Percentiles rank a stretch among this genome's conserved stretches.
Evolutionary conservation across 2,329 filamentous ascomycete species (phyloP).

Genomic region (Coniochaeta sp.): DNA sequence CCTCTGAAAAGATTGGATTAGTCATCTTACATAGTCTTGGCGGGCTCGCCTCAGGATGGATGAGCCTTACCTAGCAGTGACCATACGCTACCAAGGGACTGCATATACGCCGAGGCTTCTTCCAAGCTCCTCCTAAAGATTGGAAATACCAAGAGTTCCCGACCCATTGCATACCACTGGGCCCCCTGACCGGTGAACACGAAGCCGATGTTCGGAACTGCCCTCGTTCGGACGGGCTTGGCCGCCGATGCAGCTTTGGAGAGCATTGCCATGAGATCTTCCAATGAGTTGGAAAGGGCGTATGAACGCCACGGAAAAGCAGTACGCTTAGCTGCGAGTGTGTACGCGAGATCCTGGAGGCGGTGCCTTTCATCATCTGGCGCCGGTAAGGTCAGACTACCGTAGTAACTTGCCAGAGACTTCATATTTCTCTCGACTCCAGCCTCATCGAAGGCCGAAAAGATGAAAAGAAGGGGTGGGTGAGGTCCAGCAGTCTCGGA

Average conservation of each 20-base stretch:
- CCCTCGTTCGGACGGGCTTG: not conserved
- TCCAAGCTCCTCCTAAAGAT: not conserved
- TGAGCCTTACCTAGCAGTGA: not conserved
- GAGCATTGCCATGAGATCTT: conserved; percentile 4
- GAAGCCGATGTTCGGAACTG: not conserved
- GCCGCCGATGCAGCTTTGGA: not conserved
- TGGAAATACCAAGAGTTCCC: conserved; percentile 4
- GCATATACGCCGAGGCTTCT: not conserved
- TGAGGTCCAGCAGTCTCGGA: not conserved
- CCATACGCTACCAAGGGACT: not conserved
- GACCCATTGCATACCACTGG: conserved; percentile 14
- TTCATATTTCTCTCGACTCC: not conserved
- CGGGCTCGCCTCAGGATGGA: not conserved
- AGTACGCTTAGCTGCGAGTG: not conserved
- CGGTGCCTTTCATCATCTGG: not conserved
- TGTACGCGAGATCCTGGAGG: conserved; percentile 1
- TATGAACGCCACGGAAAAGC: not conserved
- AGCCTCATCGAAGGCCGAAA: not conserved
- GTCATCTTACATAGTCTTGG: not conserved
- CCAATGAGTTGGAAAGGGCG: conserved; percentile 3
- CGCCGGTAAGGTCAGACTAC: not conserved
- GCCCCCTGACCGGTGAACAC: conserved; percentile 13
- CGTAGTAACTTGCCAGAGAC: not conserved
- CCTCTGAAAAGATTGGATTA: conserved; percentile 1
- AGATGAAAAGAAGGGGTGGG: not conserved